Conservation (phyloP, 2,329 filamentous ascomycete genomes). For the Clonostachys rhizophaga region DNA sequence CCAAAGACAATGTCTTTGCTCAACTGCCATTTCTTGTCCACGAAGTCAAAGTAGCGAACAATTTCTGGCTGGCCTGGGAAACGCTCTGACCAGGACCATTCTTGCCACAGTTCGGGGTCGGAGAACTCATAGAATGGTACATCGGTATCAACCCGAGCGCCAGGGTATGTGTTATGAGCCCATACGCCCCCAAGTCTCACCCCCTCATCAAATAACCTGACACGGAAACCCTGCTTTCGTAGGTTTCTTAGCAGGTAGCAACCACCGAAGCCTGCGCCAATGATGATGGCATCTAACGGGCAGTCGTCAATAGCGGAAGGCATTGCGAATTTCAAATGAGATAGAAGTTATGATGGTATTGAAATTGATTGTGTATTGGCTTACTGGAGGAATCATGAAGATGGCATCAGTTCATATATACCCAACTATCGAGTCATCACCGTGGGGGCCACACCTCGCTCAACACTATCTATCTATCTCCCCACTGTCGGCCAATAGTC, state of each 20-base stretch:
- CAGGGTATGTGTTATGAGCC: slow-evolving; percentile 27
- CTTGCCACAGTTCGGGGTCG: slow-evolving; percentile 21
- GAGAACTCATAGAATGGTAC: slow-evolving; percentile 17
- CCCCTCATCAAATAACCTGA: slow-evolving; percentile 1
- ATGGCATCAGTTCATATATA: too few relatives aligned
- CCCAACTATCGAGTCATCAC: too few relatives aligned
- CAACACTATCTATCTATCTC: too few relatives aligned
- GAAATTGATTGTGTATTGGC: too few relatives aligned
- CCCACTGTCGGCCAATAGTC: too few relatives aligned
- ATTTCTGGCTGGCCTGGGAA: slow-evolving; percentile 26
- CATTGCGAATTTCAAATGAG: too few relatives aligned
- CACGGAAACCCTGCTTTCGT: slow-evolving; percentile 1
- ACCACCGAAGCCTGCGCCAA: slow-evolving; percentile 5
- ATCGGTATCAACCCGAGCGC: slow-evolving; percentile 22
- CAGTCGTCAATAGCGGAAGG: too few relatives aligned
- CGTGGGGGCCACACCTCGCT: too few relatives aligned
- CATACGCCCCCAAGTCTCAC: slow-evolving; percentile 17
- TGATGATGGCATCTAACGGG: slow-evolving; percentile 2
- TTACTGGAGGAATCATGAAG: too few relatives aligned
- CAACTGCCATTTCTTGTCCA: slow-evolving; percentile 28
- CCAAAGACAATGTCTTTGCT: slow-evolving; percentile 33
- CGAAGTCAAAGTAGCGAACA: slow-evolving; percentile 30
- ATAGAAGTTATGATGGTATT: too few relatives aligned
- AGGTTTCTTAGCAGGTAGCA: slow-evolving; percentile 1
- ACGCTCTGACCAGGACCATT: slow-evolving; percentile 31